Percentiles rank a stretch among this genome's conserved stretches.
Evolutionary conservation across 306 rosid species (phyloP).

Genomic region (Ochetophila trinervis): DNA sequence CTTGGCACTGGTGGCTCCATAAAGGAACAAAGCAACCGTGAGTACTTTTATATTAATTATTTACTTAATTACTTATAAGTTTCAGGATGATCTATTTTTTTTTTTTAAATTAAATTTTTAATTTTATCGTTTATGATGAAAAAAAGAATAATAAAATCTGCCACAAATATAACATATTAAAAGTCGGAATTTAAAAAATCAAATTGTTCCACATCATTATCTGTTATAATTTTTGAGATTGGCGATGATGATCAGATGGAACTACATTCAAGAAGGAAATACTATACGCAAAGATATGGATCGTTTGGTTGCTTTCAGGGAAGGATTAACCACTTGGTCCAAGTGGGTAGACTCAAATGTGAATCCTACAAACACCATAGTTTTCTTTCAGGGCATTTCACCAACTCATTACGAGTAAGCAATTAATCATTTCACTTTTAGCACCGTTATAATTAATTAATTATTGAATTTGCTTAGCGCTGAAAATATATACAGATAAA

Average conservation of each 20-base stretch:
- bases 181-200: no score
- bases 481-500: no score
- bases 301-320: slow-evolving; percentile 28
- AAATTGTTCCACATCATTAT: no score
- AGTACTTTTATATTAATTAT: background rate
- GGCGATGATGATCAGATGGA: slow-evolving; percentile 27
- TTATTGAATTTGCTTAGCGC: no score
- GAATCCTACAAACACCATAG: slow-evolving; percentile 24
- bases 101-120: no score
- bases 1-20: slow-evolving; percentile 58
- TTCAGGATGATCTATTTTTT: no score
- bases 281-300: slow-evolving; percentile 36
- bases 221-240: no score
- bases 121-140: no score
- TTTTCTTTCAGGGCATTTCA: slow-evolving; percentile 43
- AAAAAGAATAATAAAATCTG: no score
- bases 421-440: background rate
- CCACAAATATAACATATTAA: no score
- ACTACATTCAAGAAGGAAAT: slow-evolving; percentile 31
- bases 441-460: no score
- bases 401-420: slow-evolving; percentile 30
- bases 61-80: background rate
- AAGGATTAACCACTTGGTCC: slow-evolving; percentile 45
- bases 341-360: slow-evolving; percentile 41
- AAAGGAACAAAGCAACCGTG: slow-evolving; percentile 34